Base-by-base conservation (phyloP, 306 rosid genomes). In the Quercus dentata region DNA sequence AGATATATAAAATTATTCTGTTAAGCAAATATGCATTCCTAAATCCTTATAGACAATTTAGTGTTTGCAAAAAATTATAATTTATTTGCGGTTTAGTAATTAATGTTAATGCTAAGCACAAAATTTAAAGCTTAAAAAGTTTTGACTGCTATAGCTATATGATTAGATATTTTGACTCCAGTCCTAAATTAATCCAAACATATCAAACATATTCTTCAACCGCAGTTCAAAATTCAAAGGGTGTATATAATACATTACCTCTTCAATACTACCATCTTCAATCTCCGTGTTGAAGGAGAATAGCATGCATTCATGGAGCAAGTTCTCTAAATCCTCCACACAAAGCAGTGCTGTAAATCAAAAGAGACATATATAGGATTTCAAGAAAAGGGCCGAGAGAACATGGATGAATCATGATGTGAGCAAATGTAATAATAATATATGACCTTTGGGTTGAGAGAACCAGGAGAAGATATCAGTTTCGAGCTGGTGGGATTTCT, bases 221-320 rank as follows among this genome's bases (percentile, higher is more conserved):
- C 0, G 4, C 1, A 1, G 12, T 44, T 7, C 2, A 28, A n/a
- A 74, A 41, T 41, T 41, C 46, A 2, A 41, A 41, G 46, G 46
- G n/a, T 69, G 28, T 49, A 1, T 81, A 49, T 12, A 3, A 11
- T 3, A 88, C 97, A 10, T 35, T 35, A 92, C 97, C 94, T 90
- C 90, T 74, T 92, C 97, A 38, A 92, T 86, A 86, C 97, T 92
- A 35, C 93, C 97, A 84, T 92, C 97, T 83, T 92, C 97, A 17
- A 92, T 85, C 80, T 90, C 97, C 30, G 97, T 92, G 82, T 89
- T 92, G 78, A 92, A 89, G 69, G 90, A 84, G 69, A 92, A 89
- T 57, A 92, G 76, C 94, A 88, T 51, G 51, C 76, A 78, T 81
- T 92, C 97, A 44, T 90, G 86, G 76, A 89, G 94, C 38, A 87